Evolutionary conservation across 2,329 filamentous ascomycete genomes (phyloP), one percentile per base, ranked within the genome.

Genomic region (Chalara sp.): DNA sequence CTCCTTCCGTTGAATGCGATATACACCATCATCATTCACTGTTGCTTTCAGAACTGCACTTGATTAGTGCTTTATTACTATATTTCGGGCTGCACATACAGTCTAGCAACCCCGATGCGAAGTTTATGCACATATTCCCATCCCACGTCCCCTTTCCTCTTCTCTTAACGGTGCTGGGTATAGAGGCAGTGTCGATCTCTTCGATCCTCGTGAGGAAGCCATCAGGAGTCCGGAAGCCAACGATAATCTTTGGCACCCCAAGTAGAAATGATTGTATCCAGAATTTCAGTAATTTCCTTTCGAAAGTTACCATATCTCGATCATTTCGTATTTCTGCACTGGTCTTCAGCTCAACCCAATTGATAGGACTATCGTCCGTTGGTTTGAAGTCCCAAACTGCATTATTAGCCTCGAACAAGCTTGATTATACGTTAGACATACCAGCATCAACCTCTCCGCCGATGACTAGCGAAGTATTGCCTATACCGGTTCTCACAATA

Each of bases 251-350:
- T 0, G 90, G 89, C 1, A 97, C 91, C 40, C 92, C 92, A 2
- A 99, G 83, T 2, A 99, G 76, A 64, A 96, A 99, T 0, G 88
- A 95, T 68, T 97, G 93, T 11, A 92, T 89, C 93, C 93, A 99
- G 70, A 92, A 96, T 63, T 95, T 95, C 69, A 95, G 80, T 49
- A 97, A 77, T 67, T 97, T 97, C 46, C 87, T 81, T 68, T 96
- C 88, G 65, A 92, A 96, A 56, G 83, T 86, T 21, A 84, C 69
- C 63, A 82, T 76, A 61, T 93, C 87, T 44, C 81, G 77, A 1
- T 84, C 76, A 53, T 79, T 79, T 47, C 75, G 75, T 46, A 92
- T 83, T 57, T 86, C 83, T 40, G 80, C 84, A n/a, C 83, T 81
- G 0, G 93, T 99, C 67, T 99, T 99, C 52, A 99, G 78, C 68